phyloP scores from a whole-genome alignment of 768 basidiomycete genomes.

The Pleurotus pulmonarius region DNA sequence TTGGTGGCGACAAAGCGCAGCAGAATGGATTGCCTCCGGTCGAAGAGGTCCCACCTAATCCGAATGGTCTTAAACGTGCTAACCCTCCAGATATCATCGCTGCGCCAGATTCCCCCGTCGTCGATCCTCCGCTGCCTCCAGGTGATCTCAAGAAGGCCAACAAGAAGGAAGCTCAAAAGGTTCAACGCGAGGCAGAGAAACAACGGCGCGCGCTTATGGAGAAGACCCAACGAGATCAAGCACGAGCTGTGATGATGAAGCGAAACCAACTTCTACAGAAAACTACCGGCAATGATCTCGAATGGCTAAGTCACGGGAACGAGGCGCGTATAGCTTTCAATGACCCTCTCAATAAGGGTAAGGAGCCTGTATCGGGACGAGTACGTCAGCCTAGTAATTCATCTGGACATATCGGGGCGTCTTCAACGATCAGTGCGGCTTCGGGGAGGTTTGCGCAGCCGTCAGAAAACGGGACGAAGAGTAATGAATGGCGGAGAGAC shows the following conservation, averaged over 20 bases:
- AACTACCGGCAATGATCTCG: conserved; percentile 49
- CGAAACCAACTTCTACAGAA: conserved; percentile 72
- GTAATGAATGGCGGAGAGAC: conserved; percentile 45
- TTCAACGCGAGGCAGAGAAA: conserved; percentile 79
- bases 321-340: conserved; percentile 39
- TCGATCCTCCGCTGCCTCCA: conserved; percentile 30
- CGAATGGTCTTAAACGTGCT: conserved; percentile 66
- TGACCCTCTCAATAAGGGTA: conserved; percentile 40
- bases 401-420: conserved; percentile 31
- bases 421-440: conserved; percentile 57
- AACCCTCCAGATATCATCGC: conserved; percentile 76
- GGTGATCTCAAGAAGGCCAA: conserved; percentile 66
- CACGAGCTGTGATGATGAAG: conserved; percentile 90
- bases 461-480: conserved; percentile 25
- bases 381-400: conserved; percentile 55
- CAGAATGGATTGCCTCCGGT: conserved; percentile 63
- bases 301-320: conserved; percentile 52
- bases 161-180: conserved; percentile 79
- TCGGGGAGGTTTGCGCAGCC: conserved; percentile 47
- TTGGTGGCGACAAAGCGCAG: conserved; percentile 70
- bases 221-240: conserved; percentile 79
- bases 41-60: conserved; percentile 60
- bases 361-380: conserved; percentile 56
- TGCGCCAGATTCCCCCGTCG: conserved; percentile 54
- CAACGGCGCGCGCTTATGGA: conserved; percentile 75